phyloP scores from a whole-genome alignment of 1,139 yeast species.

The Debaryomyces sp. region DNA sequence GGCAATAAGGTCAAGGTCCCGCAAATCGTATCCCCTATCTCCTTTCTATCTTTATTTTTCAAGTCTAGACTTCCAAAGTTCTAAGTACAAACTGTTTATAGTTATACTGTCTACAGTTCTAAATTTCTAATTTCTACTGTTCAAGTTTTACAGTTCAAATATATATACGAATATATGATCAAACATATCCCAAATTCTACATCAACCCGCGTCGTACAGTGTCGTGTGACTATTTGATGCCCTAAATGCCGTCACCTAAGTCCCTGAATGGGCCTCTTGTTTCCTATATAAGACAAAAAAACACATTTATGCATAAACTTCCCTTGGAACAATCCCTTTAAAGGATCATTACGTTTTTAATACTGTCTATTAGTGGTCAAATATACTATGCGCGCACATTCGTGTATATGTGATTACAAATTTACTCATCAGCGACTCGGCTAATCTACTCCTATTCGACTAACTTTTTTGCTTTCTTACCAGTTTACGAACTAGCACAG shows the following conservation, averaged over 20 bases:
- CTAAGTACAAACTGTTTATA: not conserved
- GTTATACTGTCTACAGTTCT: not conserved
- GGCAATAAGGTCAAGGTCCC: not conserved
- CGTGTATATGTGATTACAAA: not conserved
- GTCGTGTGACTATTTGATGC: not conserved
- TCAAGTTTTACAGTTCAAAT: not conserved
- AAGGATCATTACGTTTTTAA: not conserved
- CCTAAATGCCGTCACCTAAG: not conserved
- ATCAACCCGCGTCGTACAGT: not conserved
- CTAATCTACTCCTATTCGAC: not conserved
- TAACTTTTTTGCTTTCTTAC: not conserved
- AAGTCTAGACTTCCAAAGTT: not conserved
- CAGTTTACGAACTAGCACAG: not conserved
- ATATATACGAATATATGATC: not conserved
- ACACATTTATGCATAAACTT: not conserved
- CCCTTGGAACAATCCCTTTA: not conserved
- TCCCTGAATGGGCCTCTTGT: not conserved
- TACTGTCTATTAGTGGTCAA: no score
- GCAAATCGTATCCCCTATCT: not conserved
- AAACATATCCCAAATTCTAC: not conserved
- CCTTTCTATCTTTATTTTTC: not conserved
- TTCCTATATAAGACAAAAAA: not conserved
- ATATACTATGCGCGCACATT: not conserved
- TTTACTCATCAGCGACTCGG: not conserved
- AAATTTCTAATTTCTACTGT: not conserved